Conservation (phyloP, 495 filamentous ascomycete species). For the Penicillium cataractarum region DNA sequence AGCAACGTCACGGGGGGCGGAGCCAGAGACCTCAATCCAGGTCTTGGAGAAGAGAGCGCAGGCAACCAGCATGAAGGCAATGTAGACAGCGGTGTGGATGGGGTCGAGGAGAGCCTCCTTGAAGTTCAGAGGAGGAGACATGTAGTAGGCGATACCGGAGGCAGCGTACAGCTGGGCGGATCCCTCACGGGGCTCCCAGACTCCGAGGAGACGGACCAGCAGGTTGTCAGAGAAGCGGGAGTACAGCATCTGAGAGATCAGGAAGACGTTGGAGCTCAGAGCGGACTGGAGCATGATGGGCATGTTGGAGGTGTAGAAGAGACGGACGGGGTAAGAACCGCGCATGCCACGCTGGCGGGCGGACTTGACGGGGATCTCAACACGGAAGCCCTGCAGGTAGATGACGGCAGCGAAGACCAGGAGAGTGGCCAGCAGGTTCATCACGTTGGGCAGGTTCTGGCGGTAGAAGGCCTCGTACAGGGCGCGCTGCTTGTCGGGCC, state of each 20-base stretch:
- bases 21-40: conserved; percentile 99
- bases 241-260: conserved; percentile 98
- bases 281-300: conserved; percentile 99
- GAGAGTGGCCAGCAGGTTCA: conserved; percentile 95
- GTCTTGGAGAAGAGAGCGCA: conserved; percentile 99
- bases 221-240: conserved; percentile 98
- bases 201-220: conserved; percentile 91
- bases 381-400: conserved; percentile 99
- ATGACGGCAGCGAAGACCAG: conserved; percentile 95
- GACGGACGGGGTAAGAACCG: conserved; percentile 71
- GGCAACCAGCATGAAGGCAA: conserved; percentile 93
- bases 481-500: conserved; percentile 97
- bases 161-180: conserved; percentile 91
- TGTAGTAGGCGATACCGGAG: conserved; percentile 97
- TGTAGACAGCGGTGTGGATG: conserved; percentile 94
- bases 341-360: conserved; percentile 98
- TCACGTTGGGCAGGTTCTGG: conserved; percentile 99
- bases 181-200: conserved; percentile 97
- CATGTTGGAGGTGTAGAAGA: conserved; percentile 74
- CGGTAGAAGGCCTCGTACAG: conserved; percentile 98
- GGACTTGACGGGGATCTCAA: conserved; percentile 99
- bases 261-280: conserved; percentile 97
- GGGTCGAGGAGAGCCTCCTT: conserved; percentile 94
- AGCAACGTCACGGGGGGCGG: conserved; percentile 94
- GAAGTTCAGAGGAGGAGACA: conserved; percentile 98